Conservation (phyloP, 768 basidiomycete species). For the Lentinula edodes region DNA sequence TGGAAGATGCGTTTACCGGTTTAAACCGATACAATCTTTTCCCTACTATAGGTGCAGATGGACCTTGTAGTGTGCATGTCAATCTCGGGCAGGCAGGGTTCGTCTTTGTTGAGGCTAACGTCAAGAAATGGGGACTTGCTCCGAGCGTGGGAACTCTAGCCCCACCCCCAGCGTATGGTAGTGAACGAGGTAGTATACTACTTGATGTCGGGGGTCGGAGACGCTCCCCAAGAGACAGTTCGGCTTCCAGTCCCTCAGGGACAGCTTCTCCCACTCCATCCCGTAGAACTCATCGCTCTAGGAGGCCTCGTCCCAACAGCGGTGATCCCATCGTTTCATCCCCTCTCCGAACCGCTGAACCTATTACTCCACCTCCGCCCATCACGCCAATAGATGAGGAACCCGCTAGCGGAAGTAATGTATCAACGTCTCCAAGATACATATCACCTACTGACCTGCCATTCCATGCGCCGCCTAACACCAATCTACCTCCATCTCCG, state of each 20-base stretch:
- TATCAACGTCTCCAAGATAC: constrained; percentile 45
- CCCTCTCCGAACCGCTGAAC: constrained; percentile 52
- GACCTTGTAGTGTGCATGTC: constrained; percentile 93
- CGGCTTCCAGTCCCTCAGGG: constrained; percentile 35
- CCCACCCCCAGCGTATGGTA: constrained; percentile 96
- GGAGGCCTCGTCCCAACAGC: constrained; percentile 42
- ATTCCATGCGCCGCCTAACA: constrained; percentile 50
- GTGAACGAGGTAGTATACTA: constrained; percentile 92
- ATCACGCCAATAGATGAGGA: constrained; percentile 76
- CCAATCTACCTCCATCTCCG: constrained; percentile 33
- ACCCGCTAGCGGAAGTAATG: constrained; percentile 36
- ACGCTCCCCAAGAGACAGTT: constrained; percentile 30
- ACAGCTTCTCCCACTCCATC: constrained; percentile 38
- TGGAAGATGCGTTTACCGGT: constrained; percentile 93
- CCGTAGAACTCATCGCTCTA: constrained; percentile 57
- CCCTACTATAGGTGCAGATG: constrained; percentile 94
- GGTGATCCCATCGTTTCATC: constrained; percentile 51
- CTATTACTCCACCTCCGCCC: constrained; percentile 55
- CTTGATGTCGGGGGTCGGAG: constrained; percentile 79
- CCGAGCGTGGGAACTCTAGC: constrained; percentile 96
- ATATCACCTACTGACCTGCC: constrained; percentile 60
- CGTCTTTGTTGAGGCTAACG: constrained; percentile 98
- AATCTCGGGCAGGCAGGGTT: constrained; percentile 98
- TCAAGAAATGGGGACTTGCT: constrained; percentile 99
- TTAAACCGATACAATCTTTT: constrained; percentile 90